Evolutionary conservation across 495 filamentous ascomycete species (phyloP), one percentile per base, ranked within the genome.

Genomic region (Paragyromitra xinjiangensis): DNA sequence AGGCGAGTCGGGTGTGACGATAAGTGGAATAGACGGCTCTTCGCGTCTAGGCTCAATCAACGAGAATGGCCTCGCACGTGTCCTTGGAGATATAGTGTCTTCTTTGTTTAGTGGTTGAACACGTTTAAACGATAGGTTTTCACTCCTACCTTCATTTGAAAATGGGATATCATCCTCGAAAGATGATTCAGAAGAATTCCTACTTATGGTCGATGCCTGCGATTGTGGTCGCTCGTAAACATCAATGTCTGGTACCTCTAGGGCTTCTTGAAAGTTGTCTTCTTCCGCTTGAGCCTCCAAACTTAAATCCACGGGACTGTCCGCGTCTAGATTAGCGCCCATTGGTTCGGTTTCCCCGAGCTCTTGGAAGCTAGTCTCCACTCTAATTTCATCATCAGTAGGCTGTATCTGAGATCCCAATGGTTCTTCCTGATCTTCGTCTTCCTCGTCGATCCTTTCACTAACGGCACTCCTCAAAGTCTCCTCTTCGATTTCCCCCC

Each of bases 391-490:
- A 51, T 40, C 53, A 58, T 69, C 64, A 76, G 77, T 65, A 59
- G 44, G 40, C 50, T 77, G 62, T 65, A 45, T 62, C 45, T 73
- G 78, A 63, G 42, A 62, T 75, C 63, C 48, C 22, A 67, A 53
- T 39, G 56, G 26, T 37, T 81, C 66, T 40, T 65, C 68, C 7
- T 73, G 51, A 19, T 64, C 64, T 16, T 82, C 80, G 22, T 82
- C 80, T 65, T 82, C 81, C 68, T 80, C 80, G 2, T 82, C 80
- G 11, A 82, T 82, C 45, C 79, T 77, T 68, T 81, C 75, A 51
- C 73, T 71, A 67, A 81, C 53, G 29, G 73, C 79, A 66, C 67
- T 81, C 53, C 79, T 79, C 34, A 67, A 45, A 40, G 63, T 56
- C 34, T 70, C 40, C 37, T 81, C 79, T 64, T 75, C 78, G 44